Evolutionary conservation across 345 rosid genomes (phyloP).

Genomic region (Rhodamnia argentea): DNA sequence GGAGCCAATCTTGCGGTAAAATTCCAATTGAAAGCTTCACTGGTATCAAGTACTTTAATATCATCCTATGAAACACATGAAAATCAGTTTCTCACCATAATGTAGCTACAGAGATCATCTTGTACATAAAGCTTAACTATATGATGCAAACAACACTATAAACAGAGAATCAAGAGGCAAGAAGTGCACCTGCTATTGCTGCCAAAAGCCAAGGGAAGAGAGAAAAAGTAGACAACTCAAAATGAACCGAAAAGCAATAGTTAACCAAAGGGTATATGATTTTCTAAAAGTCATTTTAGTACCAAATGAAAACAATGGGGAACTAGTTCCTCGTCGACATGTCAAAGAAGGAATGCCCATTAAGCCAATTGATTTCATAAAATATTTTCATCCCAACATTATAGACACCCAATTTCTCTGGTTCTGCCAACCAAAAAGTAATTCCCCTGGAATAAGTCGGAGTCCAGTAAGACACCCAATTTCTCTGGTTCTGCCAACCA

Average conservation of each 20-base stretch:
- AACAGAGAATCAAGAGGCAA: not conserved
- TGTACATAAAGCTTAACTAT: not conserved
- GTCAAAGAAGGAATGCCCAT: not conserved
- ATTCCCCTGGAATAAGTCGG: not conserved
- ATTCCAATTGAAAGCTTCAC: constrained; percentile 91
- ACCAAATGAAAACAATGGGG: not conserved
- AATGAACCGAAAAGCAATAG: not conserved
- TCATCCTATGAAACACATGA: constrained; percentile 49
- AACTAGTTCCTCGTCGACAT: not conserved
- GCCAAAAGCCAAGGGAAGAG: not conserved
- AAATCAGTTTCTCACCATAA: not conserved
- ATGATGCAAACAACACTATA: not conserved
- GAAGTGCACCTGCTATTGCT: not conserved
- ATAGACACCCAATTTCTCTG: not conserved
- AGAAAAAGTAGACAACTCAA: not conserved
- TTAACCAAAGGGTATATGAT: not conserved
- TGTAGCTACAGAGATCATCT: not conserved
- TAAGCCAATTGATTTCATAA: not conserved
- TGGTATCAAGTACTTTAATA: constrained; percentile 84
- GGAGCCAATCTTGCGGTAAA: constrained; percentile 54
- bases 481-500: not conserved
- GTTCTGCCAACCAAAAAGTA: not conserved
- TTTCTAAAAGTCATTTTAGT: not conserved
- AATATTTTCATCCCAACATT: not conserved
- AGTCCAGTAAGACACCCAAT: not conserved